Evolutionary conservation across 495 filamentous ascomycete species (phyloP).

Genomic region (Neurospora cerealis): DNA sequence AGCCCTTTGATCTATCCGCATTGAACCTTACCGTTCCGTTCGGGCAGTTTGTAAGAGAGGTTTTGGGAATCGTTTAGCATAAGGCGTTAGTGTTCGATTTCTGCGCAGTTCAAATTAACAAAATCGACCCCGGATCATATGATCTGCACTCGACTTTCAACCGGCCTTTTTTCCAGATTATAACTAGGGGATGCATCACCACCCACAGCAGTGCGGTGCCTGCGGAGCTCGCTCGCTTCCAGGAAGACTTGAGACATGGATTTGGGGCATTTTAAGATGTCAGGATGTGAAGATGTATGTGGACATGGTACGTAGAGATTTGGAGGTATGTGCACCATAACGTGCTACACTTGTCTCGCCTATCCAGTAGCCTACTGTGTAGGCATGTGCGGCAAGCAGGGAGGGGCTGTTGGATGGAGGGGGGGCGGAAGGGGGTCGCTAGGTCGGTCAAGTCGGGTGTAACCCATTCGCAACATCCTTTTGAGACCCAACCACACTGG

Average conservation of each 20-base stretch:
- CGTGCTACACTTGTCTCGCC: not conserved
- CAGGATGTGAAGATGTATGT: not conserved
- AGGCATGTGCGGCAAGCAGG: not conserved
- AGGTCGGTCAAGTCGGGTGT: not conserved
- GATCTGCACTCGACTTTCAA: constrained; percentile 32
- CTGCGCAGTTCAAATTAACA: constrained; percentile 16
- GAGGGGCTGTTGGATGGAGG: not conserved
- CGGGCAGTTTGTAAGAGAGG: not conserved
- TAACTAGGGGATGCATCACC: not conserved
- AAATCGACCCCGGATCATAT: constrained; percentile 32
- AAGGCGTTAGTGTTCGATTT: not conserved
- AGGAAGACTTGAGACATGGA: constrained; percentile 13
- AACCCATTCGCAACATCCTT: not conserved
- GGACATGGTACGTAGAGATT: not conserved
- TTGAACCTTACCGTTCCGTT: not conserved
- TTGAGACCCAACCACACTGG: not conserved
- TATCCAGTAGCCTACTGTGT: not conserved
- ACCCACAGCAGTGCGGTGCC: not conserved
- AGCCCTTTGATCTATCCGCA: not conserved
- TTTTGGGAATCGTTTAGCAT: not conserved
- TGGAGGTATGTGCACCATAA: not conserved
- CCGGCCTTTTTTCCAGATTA: constrained; percentile 35
- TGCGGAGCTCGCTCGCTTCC: constrained; percentile 11
- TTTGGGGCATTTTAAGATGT: not conserved
- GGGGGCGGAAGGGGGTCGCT: not conserved